A percentile compares a stretch with the other conserved stretches of the same genome.
Conservation (phyloP, 75 land plant genomes). For the Selaginella tamariscina region DNA sequence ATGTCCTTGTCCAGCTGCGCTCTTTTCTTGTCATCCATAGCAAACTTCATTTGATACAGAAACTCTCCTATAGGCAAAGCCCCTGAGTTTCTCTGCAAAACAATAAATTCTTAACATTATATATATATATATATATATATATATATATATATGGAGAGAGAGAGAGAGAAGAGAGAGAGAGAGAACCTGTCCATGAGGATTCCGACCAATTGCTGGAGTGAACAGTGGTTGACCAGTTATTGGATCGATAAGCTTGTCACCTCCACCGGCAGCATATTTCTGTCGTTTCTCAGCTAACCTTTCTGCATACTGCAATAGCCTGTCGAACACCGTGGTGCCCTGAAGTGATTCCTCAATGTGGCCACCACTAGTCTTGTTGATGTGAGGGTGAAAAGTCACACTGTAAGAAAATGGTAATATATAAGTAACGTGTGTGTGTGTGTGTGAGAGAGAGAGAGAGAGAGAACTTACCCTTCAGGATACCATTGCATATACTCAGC, state of each 20-base stretch:
- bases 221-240: neutral
- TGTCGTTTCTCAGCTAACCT: neutral
- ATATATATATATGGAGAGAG: no score
- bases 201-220: neutral
- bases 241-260: neutral
- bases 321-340: neutral
- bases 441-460: neutral
- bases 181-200: no score
- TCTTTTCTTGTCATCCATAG: neutral
- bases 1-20: neutral
- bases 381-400: neutral
- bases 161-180: no score
- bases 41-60: neutral
- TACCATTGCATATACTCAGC: neutral
- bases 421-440: neutral
- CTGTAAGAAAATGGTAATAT: neutral
- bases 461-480: conserved; percentile 2
- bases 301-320: conserved; percentile 5
- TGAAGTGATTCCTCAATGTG: neutral
- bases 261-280: neutral
- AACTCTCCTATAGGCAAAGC: conserved; percentile 9
- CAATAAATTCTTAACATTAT: no score
- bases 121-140: no score
- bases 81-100: conserved; percentile 8
- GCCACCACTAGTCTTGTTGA: no score